These are phyloP conservation scores for Metschnikowia kunwiensis DNA, from an alignment of 805 yeast species.

Conservation along the genomic window DNA sequence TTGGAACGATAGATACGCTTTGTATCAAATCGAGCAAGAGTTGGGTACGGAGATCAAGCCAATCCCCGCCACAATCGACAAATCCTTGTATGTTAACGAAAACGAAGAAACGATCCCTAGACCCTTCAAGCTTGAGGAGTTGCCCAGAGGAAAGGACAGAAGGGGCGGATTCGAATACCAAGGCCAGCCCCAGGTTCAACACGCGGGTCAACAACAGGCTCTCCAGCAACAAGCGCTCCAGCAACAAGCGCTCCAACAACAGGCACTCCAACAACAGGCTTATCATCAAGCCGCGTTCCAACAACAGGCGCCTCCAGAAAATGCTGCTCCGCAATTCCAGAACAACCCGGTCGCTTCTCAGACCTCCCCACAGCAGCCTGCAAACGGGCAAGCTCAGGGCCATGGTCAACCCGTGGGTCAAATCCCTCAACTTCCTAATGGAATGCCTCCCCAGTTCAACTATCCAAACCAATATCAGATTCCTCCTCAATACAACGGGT, in stretches of 20 bases:
- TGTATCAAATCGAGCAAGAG: conserved; percentile 95
- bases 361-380: conserved; percentile 5
- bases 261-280: conserved; percentile 16
- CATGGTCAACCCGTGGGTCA: conserved; percentile 14
- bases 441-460: conserved; percentile 17
- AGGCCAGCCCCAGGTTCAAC: conserved; percentile 37
- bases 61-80: conserved; percentile 91
- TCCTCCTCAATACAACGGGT: conserved; percentile 27
- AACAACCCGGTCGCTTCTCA: background rate
- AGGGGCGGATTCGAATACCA: conserved; percentile 34
- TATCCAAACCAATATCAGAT: conserved; percentile 21
- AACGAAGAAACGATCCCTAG: conserved; percentile 74
- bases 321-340: conserved; percentile 3
- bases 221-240: conserved; percentile 8
- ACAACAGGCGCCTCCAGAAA: conserved; percentile 14
- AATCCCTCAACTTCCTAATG: conserved; percentile 15
- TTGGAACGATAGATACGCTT: conserved; percentile 92
- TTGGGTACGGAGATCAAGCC: conserved; percentile 96
- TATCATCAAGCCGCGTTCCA: conserved; percentile 17
- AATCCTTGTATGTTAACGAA: conserved; percentile 81
- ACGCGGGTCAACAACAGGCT: conserved; percentile 4
- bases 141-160: conserved; percentile 45
- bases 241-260: conserved; percentile 13
- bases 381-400: conserved; percentile 27
- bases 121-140: conserved; percentile 75